phyloP scores from a whole-genome alignment of 148 eudicot genomes.

The Rhododendron simsii region DNA sequence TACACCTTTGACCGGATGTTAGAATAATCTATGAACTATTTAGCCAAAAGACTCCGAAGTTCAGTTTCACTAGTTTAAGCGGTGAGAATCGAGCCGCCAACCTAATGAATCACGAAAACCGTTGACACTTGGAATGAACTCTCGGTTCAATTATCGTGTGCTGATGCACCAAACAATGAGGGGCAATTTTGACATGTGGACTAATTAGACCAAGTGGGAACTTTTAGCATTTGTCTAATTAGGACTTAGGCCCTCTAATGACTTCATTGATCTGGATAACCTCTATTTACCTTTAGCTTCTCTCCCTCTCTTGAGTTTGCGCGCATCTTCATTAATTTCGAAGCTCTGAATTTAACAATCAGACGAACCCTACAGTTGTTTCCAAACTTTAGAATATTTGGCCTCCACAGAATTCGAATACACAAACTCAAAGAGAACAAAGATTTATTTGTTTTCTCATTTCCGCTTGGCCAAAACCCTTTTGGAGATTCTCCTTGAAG shows the following conservation, averaged over 20 bases:
- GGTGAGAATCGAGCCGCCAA: background rate
- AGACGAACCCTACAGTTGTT: too few relatives aligned
- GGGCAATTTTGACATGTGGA: background rate
- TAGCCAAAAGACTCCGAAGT: background rate
- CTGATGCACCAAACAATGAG: background rate
- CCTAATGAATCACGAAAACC: background rate
- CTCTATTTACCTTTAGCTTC: background rate
- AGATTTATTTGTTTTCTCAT: too few relatives aligned
- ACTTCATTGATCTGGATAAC: background rate
- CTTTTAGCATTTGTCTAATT: background rate
- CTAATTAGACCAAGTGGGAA: background rate
- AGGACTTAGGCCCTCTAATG: background rate
- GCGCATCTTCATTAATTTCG: background rate
- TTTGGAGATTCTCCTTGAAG: background rate
- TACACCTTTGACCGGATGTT: too few relatives aligned
- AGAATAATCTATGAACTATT: too few relatives aligned
- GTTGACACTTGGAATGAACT: background rate
- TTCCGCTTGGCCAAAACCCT: too few relatives aligned
- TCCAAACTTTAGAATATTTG: too few relatives aligned
- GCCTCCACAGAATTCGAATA: too few relatives aligned
- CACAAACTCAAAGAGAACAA: too few relatives aligned
- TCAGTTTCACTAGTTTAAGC: background rate
- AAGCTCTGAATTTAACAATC: too few relatives aligned
- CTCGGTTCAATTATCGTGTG: background rate
- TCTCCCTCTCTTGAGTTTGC: background rate